Evolutionary conservation across 306 rosid species (phyloP).

Genomic region (Cucurbita pepo): DNA sequence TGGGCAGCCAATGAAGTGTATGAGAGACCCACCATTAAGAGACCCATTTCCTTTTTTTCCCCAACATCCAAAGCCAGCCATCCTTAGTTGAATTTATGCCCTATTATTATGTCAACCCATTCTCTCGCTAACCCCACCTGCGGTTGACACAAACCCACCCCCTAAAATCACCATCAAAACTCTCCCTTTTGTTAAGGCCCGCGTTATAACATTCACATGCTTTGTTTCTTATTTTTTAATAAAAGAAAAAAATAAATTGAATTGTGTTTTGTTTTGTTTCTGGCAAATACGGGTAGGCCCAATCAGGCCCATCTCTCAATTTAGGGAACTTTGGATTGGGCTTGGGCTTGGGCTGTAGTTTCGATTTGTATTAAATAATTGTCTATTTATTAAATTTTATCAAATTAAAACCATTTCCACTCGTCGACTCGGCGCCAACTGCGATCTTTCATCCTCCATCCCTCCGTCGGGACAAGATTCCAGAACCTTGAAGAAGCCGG

Average conservation of each 20-base stretch:
- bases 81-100: not conserved
- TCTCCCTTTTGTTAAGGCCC: too few species aligned
- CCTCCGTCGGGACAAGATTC: not conserved
- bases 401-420: not conserved
- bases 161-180: not conserved
- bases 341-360: too few species aligned
- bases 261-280: not conserved
- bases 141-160: not conserved
- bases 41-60: not conserved
- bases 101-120: not conserved
- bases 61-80: not conserved
- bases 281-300: not conserved
- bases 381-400: too few species aligned
- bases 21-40: not conserved
- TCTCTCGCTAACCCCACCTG: not conserved
- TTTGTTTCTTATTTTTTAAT: too few species aligned
- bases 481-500: not conserved
- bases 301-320: not conserved
- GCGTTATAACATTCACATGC: too few species aligned
- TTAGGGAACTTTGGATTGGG: not conserved
- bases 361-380: too few species aligned
- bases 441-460: not conserved
- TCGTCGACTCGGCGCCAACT: not conserved
- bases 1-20: not conserved
- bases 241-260: too few species aligned